phyloP scores from a whole-genome alignment of 345 rosid species.

The Camelina hispida region DNA sequence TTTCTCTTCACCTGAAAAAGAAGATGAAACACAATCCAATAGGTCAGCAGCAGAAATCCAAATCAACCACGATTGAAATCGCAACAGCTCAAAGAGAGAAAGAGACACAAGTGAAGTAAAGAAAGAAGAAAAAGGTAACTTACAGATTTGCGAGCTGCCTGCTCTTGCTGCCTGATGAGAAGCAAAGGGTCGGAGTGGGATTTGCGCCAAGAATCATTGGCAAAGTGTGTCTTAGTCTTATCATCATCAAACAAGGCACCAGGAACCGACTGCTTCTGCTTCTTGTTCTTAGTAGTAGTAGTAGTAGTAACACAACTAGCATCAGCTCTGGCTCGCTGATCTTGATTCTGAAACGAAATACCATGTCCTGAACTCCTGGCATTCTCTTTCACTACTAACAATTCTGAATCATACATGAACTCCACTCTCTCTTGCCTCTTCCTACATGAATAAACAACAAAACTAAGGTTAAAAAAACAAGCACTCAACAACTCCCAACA shows the following conservation, averaged over 20 bases:
- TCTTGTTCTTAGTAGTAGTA: neutral
- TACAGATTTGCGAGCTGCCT: conserved; percentile 82
- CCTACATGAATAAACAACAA: too few species aligned
- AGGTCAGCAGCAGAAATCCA: conserved; percentile 1
- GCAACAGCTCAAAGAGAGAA: too few species aligned
- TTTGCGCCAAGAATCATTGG: conserved; percentile 80
- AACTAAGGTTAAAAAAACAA: too few species aligned
- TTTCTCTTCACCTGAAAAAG: conserved; percentile 46
- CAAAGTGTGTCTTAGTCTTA: conserved; percentile 66
- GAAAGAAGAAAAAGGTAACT: neutral
- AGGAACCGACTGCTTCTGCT: conserved; percentile 49
- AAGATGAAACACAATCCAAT: neutral
- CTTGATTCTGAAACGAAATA: conserved; percentile 62
- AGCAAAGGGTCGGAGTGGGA: conserved; percentile 81
- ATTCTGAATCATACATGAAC: conserved; percentile 59
- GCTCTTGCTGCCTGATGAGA: conserved; percentile 79
- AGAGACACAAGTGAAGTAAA: too few species aligned
- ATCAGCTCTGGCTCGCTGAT: conserved; percentile 38
- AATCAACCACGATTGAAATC: neutral
- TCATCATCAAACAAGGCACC: conserved; percentile 87
- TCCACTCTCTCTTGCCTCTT: conserved; percentile 44
- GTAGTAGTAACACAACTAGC: neutral
- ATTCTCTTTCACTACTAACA: neutral
- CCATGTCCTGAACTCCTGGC: conserved; percentile 52
- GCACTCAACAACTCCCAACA: too few species aligned